phyloP scores from a whole-genome alignment of 2,329 filamentous ascomycete genomes.

The Aspergillus fructus region DNA sequence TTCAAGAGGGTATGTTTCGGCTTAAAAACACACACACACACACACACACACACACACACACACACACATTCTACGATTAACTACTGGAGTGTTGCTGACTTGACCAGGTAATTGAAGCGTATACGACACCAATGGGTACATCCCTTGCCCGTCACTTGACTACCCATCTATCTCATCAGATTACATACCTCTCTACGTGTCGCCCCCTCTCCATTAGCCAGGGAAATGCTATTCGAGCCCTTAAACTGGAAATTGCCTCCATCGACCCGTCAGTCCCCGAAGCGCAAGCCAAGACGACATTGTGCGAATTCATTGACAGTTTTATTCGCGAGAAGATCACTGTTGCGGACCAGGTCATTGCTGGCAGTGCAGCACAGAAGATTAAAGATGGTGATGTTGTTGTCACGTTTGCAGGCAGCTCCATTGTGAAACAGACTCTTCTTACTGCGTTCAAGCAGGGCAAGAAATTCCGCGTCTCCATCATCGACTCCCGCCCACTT shows the following conservation, averaged over 20 bases:
- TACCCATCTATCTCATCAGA: conserved; percentile 89
- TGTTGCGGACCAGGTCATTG: conserved; percentile 82
- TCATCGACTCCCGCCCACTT: conserved; percentile 74
- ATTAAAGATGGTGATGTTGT: conserved; percentile 79
- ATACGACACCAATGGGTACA: conserved; percentile 80
- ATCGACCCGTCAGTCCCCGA: conserved; percentile 85
- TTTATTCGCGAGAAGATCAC: conserved; percentile 90
- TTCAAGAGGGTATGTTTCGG: conserved; percentile 71
- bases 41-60: too few relatives aligned
- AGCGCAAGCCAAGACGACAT: conserved; percentile 72
- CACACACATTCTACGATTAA: background rate
- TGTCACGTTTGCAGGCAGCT: conserved; percentile 82
- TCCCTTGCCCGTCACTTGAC: conserved; percentile 89
- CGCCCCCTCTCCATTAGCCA: conserved; percentile 96
- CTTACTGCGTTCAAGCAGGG: conserved; percentile 68
- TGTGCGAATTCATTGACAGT: conserved; percentile 78
- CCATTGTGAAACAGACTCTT: conserved; percentile 80
- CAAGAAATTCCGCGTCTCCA: conserved; percentile 76
- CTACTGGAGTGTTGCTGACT: conserved; percentile 15
- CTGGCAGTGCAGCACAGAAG: conserved; percentile 69
- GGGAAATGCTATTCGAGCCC: conserved; percentile 92
- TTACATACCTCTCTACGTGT: conserved; percentile 89
- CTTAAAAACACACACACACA: too few relatives aligned
- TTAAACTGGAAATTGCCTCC: conserved; percentile 89
- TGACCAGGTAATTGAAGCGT: conserved; percentile 80